Percentiles rank a stretch among this genome's conserved stretches.
These are phyloP conservation scores for Cudoniella acicularis DNA, from an alignment of 495 filamentous ascomycete genomes.

Conservation along the genomic window DNA sequence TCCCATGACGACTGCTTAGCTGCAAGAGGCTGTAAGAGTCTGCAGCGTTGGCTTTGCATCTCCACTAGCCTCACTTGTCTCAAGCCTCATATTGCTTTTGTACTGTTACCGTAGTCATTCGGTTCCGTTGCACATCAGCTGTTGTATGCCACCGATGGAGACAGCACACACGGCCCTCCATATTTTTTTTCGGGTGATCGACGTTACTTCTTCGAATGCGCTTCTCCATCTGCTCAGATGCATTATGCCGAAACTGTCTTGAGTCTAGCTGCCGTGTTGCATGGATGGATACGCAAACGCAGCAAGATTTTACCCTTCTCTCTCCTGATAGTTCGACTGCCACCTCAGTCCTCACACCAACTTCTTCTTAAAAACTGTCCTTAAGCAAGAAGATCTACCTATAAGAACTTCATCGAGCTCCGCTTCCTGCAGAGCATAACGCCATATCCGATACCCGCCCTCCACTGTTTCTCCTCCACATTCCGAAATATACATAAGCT, in stretches of 20 bases:
- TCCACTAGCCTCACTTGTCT: slow-evolving; percentile 17
- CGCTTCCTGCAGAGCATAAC: slow-evolving; percentile 27
- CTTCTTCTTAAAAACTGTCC: neutral
- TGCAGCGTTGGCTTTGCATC: slow-evolving; percentile 28
- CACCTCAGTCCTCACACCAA: slow-evolving; percentile 20
- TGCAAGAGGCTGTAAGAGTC: slow-evolving; percentile 22
- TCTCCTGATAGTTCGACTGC: slow-evolving; percentile 19
- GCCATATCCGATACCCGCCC: slow-evolving; percentile 23
- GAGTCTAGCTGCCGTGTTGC: slow-evolving; percentile 25
- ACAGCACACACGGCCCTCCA: slow-evolving; percentile 24
- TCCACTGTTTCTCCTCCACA: slow-evolving; percentile 19
- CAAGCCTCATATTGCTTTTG: slow-evolving; percentile 27
- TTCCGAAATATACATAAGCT: slow-evolving; percentile 15
- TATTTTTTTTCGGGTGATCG: slow-evolving; percentile 23
- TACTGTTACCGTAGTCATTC: slow-evolving; percentile 13
- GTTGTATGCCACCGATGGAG: slow-evolving; percentile 22
- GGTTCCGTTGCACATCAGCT: slow-evolving; percentile 21
- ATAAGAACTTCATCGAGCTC: slow-evolving; percentile 25
- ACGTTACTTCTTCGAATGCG: slow-evolving; percentile 26
- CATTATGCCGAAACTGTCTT: slow-evolving; percentile 28
- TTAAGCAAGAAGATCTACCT: slow-evolving; percentile 6
- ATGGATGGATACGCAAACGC: slow-evolving; percentile 23
- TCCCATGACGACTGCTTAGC: slow-evolving; percentile 21
- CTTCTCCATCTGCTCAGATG: slow-evolving; percentile 26
- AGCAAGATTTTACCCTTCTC: slow-evolving; percentile 13